Evolutionary conservation across 306 rosid genomes (phyloP), one percentile per base, ranked within the genome.

Genomic region (Dryas alaskensis): DNA sequence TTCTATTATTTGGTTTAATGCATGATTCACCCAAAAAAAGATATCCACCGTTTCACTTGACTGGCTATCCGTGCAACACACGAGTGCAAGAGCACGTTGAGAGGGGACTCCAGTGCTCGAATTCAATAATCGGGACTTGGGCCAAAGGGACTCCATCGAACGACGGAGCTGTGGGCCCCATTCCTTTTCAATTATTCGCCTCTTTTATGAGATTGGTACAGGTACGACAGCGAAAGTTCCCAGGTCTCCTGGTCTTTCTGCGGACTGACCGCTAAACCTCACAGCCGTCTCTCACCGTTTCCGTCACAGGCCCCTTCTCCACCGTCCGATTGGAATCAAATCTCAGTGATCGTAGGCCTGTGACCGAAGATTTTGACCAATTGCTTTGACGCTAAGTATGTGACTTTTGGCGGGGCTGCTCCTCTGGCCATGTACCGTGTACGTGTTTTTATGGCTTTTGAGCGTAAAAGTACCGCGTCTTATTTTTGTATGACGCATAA

Each of bases 191-290:
- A 49, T 42, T 10, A 75, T 47, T 27, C 72, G 47, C 7, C 5
- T 16, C 14, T 17, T 47, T 60, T 4, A 4, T 6, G 1, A 25
- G 31, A 14, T 8, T 31, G 14, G 71, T 53, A 77, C 66, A 70
- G 71, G 16, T 70, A 7, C 10, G 71, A 77, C 10, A 70, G 81
- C 72, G 72, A 63, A 70, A 46, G 72, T 31, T 53, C 60, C 72
- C 47, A 53, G 4, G 44, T 43, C 59, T 31, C 64, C 52, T 0
- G 42, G 37, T 19, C 53, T 59, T 68, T 22, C 74, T 48, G 9
- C 46, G 37, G 17, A 47, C 44, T 8, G 47, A 1, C 2, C n/a
- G 3, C 3, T 3, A 3, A 66, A 4, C 8, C 52, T 61, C 58
- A 50, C 42, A 4, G 11, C 0, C 12, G 0, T 5, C 13, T 2